Percentiles rank a stretch among this genome's conserved stretches.
Conservation (phyloP, 78 protist species). For the Dictyostelium citrinum region DNA sequence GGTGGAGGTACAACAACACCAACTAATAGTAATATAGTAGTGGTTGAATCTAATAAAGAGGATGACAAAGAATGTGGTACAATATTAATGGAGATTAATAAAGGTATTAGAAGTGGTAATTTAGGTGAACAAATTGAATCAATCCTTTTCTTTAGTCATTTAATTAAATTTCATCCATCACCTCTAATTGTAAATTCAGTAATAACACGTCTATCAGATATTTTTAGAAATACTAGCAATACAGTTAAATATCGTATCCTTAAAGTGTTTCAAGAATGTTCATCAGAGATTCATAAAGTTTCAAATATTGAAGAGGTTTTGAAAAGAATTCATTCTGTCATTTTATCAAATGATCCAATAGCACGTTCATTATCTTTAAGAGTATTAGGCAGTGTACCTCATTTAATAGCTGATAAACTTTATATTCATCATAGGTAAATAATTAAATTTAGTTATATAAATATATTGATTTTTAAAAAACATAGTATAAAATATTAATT, state of each 20-base stretch:
- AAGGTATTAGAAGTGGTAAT: conserved; percentile 68
- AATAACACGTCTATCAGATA: conserved; percentile 39
- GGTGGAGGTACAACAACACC: background rate
- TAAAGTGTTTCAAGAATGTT: conserved; percentile 71
- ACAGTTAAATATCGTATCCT: conserved; percentile 29
- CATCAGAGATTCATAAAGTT: conserved; percentile 28
- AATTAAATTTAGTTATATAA: too few species aligned
- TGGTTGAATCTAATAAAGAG: background rate
- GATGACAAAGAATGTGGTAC: conserved; percentile 34
- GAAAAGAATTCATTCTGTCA: conserved; percentile 61
- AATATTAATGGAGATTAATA: conserved; percentile 59
- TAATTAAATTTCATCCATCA: conserved; percentile 56
- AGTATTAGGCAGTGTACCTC: conserved; percentile 48
- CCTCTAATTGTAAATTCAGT: conserved; percentile 16
- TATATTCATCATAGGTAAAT: conserved; percentile 63
- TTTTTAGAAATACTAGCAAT: conserved; percentile 40
- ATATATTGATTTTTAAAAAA: too few species aligned
- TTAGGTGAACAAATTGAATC: conserved; percentile 71
- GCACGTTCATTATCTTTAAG: conserved; percentile 62
- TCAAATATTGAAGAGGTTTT: conserved; percentile 47
- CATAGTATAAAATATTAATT: too few species aligned
- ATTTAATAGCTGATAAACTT: conserved; percentile 52
- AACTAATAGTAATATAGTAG: background rate
- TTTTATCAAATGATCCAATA: conserved; percentile 48
- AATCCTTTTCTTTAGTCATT: conserved; percentile 28